phyloP scores from a whole-genome alignment of 2,329 filamentous ascomycete genomes.

The Fusarium temperatum region DNA sequence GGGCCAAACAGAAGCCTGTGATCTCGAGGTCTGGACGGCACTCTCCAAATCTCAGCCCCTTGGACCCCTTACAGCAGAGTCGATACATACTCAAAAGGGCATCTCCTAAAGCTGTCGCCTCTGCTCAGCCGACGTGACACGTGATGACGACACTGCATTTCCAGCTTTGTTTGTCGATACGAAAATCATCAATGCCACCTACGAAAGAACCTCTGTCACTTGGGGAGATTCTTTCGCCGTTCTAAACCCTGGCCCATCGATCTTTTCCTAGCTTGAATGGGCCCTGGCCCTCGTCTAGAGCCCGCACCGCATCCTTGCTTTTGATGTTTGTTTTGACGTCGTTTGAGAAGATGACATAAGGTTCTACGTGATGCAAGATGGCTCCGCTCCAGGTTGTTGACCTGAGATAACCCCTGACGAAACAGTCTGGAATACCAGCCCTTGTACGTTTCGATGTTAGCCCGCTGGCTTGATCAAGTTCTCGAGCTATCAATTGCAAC shows the following conservation, averaged over 20 bases:
- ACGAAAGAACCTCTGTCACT: conserved; percentile 10
- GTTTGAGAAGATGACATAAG: conserved; percentile 25
- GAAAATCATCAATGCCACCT: conserved; percentile 29
- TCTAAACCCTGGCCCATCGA: conserved; percentile 7
- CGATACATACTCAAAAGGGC: conserved; percentile 6
- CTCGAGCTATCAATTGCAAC: neutral
- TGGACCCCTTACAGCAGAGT: conserved; percentile 13
- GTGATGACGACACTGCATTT: conserved; percentile 36
- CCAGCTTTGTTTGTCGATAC: conserved; percentile 14
- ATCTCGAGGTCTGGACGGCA: conserved; percentile 10
- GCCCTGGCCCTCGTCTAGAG: neutral
- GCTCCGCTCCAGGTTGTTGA: neutral
- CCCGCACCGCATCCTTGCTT: conserved; percentile 9
- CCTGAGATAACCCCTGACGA: neutral
- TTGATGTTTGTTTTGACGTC: conserved; percentile 35
- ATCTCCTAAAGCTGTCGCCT: conserved; percentile 6
- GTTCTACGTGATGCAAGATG: neutral
- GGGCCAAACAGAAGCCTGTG: conserved; percentile 29
- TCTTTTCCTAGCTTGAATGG: neutral
- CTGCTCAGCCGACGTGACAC: conserved; percentile 30
- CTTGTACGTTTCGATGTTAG: neutral
- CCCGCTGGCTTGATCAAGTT: neutral
- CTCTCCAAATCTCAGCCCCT: conserved; percentile 17
- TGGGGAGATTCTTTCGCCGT: conserved; percentile 5
- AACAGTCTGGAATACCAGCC: neutral